Evolutionary conservation across 148 eudicot genomes (phyloP).

Genomic region (Polygonum aviculare): DNA sequence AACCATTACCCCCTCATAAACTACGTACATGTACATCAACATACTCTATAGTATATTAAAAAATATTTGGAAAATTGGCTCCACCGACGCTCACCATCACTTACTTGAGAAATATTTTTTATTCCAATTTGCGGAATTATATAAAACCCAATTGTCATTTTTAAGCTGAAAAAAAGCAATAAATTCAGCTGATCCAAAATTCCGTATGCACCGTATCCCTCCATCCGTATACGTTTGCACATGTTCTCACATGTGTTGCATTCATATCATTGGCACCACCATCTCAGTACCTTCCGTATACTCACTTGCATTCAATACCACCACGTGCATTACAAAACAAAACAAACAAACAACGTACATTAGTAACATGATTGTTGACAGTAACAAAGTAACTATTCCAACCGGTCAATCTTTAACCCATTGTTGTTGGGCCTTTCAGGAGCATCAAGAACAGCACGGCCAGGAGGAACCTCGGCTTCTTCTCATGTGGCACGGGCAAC

Average conservation of each 20-base stretch:
- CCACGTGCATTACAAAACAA: neutral
- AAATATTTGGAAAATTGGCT: neutral
- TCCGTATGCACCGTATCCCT: neutral
- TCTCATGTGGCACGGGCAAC: constrained; percentile 82
- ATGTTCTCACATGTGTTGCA: constrained; percentile 3
- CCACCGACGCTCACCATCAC: neutral
- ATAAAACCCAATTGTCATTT: neutral
- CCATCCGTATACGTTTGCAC: neutral
- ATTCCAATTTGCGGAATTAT: no score
- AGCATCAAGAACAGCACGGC: constrained; percentile 54
- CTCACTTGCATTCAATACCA: neutral
- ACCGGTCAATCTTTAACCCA: neutral
- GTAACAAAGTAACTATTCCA: no score
- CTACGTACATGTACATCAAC: neutral
- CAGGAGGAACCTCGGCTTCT: constrained; percentile 66
- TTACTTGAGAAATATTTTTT: neutral
- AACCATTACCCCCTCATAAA: neutral
- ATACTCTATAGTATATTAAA: neutral
- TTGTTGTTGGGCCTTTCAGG: constrained; percentile 27
- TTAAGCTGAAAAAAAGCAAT: neutral
- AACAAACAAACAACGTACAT: no score
- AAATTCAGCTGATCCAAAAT: neutral
- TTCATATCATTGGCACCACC: neutral
- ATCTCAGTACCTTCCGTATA: neutral
- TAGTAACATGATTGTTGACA: no score